Conservation (phyloP, 306 rosid genomes). For the Acmispon strigosus region DNA sequence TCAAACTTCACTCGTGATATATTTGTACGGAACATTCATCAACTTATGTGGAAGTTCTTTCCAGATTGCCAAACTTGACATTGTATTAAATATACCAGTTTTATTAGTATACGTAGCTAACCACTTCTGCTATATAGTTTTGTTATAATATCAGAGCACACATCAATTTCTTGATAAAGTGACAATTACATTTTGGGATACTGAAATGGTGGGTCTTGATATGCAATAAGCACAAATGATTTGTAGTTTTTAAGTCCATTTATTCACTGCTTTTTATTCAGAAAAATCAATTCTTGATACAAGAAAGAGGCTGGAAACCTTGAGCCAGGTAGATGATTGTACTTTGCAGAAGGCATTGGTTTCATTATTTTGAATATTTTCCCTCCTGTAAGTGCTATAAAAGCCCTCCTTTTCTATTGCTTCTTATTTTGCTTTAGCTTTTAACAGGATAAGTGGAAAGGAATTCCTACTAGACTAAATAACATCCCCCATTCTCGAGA, state of each 20-base stretch:
- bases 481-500: conserved; percentile 95
- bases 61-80: conserved; percentile 1
- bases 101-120: neutral
- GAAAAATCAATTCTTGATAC: conserved; percentile 43
- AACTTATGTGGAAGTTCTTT: neutral
- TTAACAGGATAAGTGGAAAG: conserved; percentile 88
- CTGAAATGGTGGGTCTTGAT: conserved; percentile 1
- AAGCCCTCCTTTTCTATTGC: conserved; percentile 18
- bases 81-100: neutral
- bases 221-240: neutral
- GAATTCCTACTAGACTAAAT: conserved; percentile 87
- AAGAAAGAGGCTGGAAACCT: conserved; percentile 36
- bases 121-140: neutral
- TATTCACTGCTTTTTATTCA: conserved; percentile 25
- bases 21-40: neutral
- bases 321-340: conserved; percentile 40
- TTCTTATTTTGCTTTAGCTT: conserved; percentile 41
- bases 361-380: neutral
- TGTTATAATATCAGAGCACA: neutral
- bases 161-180: neutral
- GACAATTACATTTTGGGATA: neutral
- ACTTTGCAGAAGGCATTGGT: conserved; percentile 2
- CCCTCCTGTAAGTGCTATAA: neutral
- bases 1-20: neutral
- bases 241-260: neutral